Evolutionary conservation across 2,329 filamentous ascomycete genomes (phyloP), one percentile per base, ranked within the genome.

Genomic region (Cryphonectria japonica): DNA sequence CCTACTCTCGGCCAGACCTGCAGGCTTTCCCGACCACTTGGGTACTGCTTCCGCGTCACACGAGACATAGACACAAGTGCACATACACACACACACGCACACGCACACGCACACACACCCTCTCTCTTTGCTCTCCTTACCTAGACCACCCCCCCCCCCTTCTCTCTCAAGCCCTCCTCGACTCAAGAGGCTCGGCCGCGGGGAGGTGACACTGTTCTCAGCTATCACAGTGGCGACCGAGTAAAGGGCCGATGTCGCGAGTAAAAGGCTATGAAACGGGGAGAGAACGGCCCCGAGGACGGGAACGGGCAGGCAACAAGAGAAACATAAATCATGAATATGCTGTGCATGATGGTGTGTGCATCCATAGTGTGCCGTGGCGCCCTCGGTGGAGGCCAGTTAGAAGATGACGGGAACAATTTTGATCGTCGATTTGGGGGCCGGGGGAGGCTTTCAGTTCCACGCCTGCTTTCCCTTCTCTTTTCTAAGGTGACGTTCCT

Each of bases 201-300:
- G 67, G 63, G 39, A 50, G 43, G 41, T 69, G 63, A 69, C 46
- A n/a, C 46, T 63, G 57, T 34, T 34, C 65, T 71, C 70, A 69
- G 37, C 63, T 69, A n/a, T 66, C 67, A 67, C 70, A 67, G 66
- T 62, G 60, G 37, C 62, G 62, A 65, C 61, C 59, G 32, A 57
- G 65, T n/a, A 50, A 68, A 46, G 66, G 52, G 50, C 68, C 46
- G 46, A 50, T 1, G 22, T 50, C 46, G 22, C 46, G 46, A 50
- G 46, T n/a, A 7, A 22, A 22, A 19, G 43, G 19, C 43, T 50
- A 50, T 50, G 43, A 5, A 50, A 50, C 16, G 16, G 43, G 16
- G 19, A 19, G 19, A 6, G 19, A 50, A 50, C 59, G 65, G 61
- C 52, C 37, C 2, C 59, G 57, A 52, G 62, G 43, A 6, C 54